Percentiles rank a stretch among this genome's conserved stretches.
Evolutionary conservation across 2,329 filamentous ascomycete genomes (phyloP).

Genomic region (Triangularia verruculosa): DNA sequence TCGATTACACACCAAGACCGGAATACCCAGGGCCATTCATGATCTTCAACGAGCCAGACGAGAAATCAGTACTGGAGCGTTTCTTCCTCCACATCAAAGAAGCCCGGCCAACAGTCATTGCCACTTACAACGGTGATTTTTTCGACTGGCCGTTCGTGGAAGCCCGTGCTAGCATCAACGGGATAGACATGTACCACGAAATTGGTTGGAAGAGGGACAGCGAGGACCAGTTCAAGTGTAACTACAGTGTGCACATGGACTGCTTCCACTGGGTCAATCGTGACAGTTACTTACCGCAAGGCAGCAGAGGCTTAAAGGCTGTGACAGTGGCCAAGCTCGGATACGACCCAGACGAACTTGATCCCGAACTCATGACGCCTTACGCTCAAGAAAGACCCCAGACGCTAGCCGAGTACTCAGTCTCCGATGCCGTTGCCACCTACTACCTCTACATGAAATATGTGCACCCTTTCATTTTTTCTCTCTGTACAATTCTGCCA

Average conservation of each 20-base stretch:
- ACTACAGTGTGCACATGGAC: slow-evolving; percentile 97
- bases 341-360: slow-evolving; percentile 96
- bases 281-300: slow-evolving; percentile 96
- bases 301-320: slow-evolving; percentile 93
- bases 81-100: slow-evolving; percentile 97
- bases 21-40: slow-evolving; percentile 95
- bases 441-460: slow-evolving; percentile 99
- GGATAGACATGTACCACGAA: slow-evolving; percentile 98
- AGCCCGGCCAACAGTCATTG: slow-evolving; percentile 90
- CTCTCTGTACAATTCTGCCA: slow-evolving; percentile 92
- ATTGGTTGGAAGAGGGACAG: slow-evolving; percentile 94
- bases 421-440: slow-evolving; percentile 96
- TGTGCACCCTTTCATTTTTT: slow-evolving; percentile 99
- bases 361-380: slow-evolving; percentile 95
- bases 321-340: slow-evolving; percentile 97
- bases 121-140: slow-evolving; percentile 99
- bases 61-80: slow-evolving; percentile 80
- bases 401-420: slow-evolving; percentile 93
- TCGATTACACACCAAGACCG: slow-evolving; percentile 96
- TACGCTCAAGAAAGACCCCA: slow-evolving; percentile 88
- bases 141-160: slow-evolving; percentile 99
- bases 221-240: slow-evolving; percentile 94
- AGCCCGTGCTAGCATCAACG: slow-evolving; percentile 84
- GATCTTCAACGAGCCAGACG: slow-evolving; percentile 97
- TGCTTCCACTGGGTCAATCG: slow-evolving; percentile 99